Evolutionary conservation across 2,329 filamentous ascomycete genomes (phyloP).

Genomic region (Thermothelomyces thermophilus): DNA sequence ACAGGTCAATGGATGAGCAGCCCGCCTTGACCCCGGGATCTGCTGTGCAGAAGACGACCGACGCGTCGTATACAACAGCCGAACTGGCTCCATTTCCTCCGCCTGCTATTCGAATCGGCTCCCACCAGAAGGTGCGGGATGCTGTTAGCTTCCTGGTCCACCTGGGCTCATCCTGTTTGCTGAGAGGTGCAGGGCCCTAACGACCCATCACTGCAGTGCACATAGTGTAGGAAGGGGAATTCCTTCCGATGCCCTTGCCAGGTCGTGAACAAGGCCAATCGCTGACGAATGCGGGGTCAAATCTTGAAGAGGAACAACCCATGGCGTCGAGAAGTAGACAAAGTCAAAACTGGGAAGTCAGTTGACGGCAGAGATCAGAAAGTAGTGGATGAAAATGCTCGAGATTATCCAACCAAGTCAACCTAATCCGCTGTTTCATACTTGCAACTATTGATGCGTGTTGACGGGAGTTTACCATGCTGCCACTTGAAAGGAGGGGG

Average conservation of each 20-base stretch:
- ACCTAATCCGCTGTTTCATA: too few species aligned
- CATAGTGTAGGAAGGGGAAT: neutral
- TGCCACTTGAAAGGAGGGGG: too few species aligned
- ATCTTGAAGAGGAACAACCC: neutral
- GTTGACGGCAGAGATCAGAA: too few species aligned
- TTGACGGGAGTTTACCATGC: too few species aligned
- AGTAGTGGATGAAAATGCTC: too few species aligned
- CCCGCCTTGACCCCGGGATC: constrained; percentile 4
- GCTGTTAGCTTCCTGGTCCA: constrained; percentile 7
- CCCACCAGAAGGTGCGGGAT: neutral
- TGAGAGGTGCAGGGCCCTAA: neutral
- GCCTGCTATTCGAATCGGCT: constrained; percentile 8
- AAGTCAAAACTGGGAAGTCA: too few species aligned
- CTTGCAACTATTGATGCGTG: too few species aligned
- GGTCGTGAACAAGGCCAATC: too few species aligned
- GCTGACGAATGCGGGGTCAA: too few species aligned
- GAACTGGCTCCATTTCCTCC: neutral
- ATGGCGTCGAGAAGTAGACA: too few species aligned
- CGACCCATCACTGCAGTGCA: neutral
- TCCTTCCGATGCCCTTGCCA: neutral
- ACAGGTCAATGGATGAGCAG: constrained; percentile 3
- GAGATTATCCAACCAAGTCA: too few species aligned
- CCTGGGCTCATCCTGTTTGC: constrained; percentile 1
- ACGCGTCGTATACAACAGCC: neutral
- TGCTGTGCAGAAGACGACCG: neutral